Conservation (phyloP, 768 basidiomycete genomes). For the Mycena alexandri region DNA sequence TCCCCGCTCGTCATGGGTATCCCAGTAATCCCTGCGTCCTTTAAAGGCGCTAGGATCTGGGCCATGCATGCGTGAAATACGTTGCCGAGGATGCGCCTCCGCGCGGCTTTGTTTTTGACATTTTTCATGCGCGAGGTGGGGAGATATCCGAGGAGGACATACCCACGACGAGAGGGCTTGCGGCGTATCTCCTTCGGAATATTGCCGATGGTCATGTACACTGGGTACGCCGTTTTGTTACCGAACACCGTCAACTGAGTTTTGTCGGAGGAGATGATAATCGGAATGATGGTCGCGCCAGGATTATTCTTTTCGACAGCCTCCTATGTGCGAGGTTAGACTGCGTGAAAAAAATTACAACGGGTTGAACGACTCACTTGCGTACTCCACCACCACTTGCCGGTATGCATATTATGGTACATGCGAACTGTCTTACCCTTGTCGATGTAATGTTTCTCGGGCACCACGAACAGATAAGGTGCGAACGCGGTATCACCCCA, state of each 20-base stretch:
- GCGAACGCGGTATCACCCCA: neutral
- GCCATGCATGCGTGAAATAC: neutral
- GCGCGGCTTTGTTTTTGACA: neutral
- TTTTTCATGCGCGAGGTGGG: constrained; percentile 2
- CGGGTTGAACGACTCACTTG: neutral
- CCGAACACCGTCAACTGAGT: no score
- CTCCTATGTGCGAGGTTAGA: no score
- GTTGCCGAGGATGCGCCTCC: neutral
- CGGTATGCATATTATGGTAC: neutral
- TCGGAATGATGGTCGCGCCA: no score
- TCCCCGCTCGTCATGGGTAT: neutral
- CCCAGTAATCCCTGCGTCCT: neutral
- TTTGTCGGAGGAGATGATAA: no score
- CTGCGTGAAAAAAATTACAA: no score
- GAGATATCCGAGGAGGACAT: constrained; percentile 1
- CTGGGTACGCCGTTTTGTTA: no score
- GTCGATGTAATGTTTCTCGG: neutral
- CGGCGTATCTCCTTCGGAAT: no score
- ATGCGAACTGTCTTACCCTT: neutral
- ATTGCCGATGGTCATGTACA: no score
- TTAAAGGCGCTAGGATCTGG: neutral
- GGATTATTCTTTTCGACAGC: no score
- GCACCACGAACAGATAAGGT: neutral
- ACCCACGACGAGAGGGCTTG: neutral
- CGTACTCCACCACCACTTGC: neutral